Base-by-base conservation (phyloP, 2,329 filamentous ascomycete species). In the Pseudonectria foliicola region DNA sequence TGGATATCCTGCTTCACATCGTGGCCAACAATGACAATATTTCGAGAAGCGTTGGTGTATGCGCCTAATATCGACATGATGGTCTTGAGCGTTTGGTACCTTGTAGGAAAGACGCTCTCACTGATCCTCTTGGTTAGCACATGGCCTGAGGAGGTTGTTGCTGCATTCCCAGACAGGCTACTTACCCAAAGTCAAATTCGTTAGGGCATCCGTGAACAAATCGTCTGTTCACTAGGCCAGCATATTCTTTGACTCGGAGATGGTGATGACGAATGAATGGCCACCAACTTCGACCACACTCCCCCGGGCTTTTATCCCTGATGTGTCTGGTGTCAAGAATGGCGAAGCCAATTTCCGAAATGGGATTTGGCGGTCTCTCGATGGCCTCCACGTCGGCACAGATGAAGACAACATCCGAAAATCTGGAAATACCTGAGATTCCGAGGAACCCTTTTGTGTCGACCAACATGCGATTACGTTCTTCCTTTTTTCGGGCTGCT, bases 261-360 rank as follows among this genome's bases (percentile, higher is more conserved):
- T 98, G 92, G 16, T 82, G 74, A 10, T 74, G 76, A 21, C 75
- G 66, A 44, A 95, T 82, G 33, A 70, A 59, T 0, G 64, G 49
- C 44, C 76, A 73, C 88, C 89, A 95, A 25, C 77, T 69, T 27
- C 63, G 49, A 3, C 80, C 85, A 16, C 66, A 59, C 3, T 63
- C 49, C 1, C 85, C 85, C 3, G 85, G 83, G 0, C 74, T 50
- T 1, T 78, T 42, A 7, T 57, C 62, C 1, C 60, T 49, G 14
- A 87, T 54, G 25, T 72, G 59, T 4, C 59, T 48, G 1, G 83
- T 88, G 55, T 96, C 88, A 0, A 96, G 67, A 3, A 81, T 80
- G 2, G 86, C 81, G 27, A 98, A 68, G 1, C 92, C 92, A 26
- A 98, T 70, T 58, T 98, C 92, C 0, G 89, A 94, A 39, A 96